Percentiles rank a stretch among this genome's conserved stretches.
Conservation (phyloP, 208 protist genomes). For the Trypanosomatidae sp. region DNA sequence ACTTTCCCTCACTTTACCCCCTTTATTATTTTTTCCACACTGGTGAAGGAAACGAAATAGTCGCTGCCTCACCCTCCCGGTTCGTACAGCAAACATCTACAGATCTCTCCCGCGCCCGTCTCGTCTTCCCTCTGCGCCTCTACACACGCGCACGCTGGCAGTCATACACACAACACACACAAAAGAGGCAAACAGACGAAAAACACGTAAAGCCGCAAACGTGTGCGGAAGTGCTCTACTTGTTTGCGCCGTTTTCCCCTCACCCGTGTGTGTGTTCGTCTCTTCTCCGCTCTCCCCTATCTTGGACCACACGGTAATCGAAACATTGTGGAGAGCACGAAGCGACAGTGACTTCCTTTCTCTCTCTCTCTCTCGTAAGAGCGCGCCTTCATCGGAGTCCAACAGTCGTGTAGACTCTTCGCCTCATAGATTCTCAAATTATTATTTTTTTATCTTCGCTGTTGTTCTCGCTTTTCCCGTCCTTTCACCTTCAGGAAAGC, state of each 20-base stretch:
- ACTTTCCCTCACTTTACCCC: background rate
- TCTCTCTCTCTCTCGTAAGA: background rate
- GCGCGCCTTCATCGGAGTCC: background rate
- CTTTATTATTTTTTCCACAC: background rate
- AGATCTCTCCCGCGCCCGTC: background rate
- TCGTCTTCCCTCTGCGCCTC: background rate
- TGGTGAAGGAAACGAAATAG: background rate
- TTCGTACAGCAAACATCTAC: background rate
- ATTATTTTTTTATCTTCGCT: background rate
- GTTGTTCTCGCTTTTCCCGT: background rate
- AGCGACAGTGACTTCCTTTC: background rate
- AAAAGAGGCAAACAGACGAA: background rate
- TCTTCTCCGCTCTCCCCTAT: background rate
- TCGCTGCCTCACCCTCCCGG: background rate
- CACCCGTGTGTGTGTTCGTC: background rate
- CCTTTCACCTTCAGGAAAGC: background rate
- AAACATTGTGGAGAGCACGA: background rate
- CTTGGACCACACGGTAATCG: background rate
- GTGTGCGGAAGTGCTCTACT: background rate
- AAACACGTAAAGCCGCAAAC: background rate
- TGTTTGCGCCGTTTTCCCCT: background rate
- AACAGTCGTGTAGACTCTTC: background rate
- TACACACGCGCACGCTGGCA: background rate
- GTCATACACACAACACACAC: background rate
- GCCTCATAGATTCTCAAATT: slow-evolving; percentile 1